A percentile compares a stretch with the other conserved stretches of the same genome.
Conservation (phyloP, 169 alveolate species). For the Eimeria acervulina region DNA sequence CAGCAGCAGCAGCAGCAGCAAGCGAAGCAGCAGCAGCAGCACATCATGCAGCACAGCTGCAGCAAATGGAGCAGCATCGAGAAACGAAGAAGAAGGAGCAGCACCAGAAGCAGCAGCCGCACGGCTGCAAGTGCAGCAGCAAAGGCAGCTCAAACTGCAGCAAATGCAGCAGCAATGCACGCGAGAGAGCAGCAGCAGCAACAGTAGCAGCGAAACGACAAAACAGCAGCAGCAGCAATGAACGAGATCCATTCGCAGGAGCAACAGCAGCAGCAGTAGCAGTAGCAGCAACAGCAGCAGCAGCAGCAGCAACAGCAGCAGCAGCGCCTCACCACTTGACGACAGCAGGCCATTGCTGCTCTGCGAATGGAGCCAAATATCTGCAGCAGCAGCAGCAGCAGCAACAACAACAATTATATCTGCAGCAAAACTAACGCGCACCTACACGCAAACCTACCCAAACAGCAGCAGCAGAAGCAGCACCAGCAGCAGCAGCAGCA, state of each 20-base stretch:
- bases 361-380: constrained; percentile 16
- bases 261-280: not conserved
- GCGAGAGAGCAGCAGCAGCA: not conserved
- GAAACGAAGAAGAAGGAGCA: not conserved
- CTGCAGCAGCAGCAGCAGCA: no score
- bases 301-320: not conserved
- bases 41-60: not conserved
- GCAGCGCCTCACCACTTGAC: constrained; percentile 72
- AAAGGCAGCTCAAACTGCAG: not conserved
- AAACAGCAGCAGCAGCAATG: not conserved
- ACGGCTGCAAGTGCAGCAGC: not conserved
- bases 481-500: no score
- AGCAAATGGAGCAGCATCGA: no score
- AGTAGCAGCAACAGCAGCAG: not conserved
- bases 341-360: constrained; percentile 76
- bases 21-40: no score
- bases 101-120: not conserved
- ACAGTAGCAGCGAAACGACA: not conserved
- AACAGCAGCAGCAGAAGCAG: constrained; percentile 13
- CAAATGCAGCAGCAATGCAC: not conserved
- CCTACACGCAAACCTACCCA: not conserved
- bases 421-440: no score
- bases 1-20: no score
- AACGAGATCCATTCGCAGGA: not conserved
- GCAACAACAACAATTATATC: no score